Evolutionary conservation across 1,284 basidiomycete genomes (phyloP), one percentile per base, ranked within the genome.

Genomic region (Hymenochaete sp.): DNA sequence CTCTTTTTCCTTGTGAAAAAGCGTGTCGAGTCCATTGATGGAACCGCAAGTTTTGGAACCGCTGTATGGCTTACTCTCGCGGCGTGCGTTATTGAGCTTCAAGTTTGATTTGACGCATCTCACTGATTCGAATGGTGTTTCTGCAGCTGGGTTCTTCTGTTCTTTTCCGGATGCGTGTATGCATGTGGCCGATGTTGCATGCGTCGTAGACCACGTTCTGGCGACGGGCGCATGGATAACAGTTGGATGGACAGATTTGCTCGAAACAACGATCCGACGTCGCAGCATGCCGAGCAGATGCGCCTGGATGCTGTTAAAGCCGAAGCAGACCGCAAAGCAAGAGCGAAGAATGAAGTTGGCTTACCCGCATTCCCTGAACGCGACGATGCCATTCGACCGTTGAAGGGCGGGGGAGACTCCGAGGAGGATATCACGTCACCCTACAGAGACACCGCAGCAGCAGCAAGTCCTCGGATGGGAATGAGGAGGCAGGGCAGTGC

Each of bases 1-100:
- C 67, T 93, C 49, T 93, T 93, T 67, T 92, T 87, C 69, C 64
- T 90, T 43, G 83, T 84, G 49, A 88, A 81, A 57, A 66, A 80
- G 38, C 74, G 87, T 44, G 82, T 93, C 58, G 82, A 87, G 59
- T 57, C 65, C 8, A 77, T 88, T 13, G 77, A 78, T 25, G 89
- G 86, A 1, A 72, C 68, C 0, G 90, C 90, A 0, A 64, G 68
- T 11, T 81, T 92, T 6, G 90, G 90, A 9, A 80, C 71, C 47
- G 84, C 79, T 6, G 75, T 92, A 18, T 93, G 90, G 90, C 67
- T 93, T 41, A 91, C 87, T 1, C 73, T 93, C 27, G 83, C 77
- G 0, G 83, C 89, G 0, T 92, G n/a, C n/a, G n/a, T n/a, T n/a
- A n/a, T n/a, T n/a, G n/a, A n/a, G n/a, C n/a, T n/a, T n/a, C n/a